Base-by-base conservation (phyloP, 2,329 filamentous ascomycete species). In the Microcyclospora pomicola region DNA sequence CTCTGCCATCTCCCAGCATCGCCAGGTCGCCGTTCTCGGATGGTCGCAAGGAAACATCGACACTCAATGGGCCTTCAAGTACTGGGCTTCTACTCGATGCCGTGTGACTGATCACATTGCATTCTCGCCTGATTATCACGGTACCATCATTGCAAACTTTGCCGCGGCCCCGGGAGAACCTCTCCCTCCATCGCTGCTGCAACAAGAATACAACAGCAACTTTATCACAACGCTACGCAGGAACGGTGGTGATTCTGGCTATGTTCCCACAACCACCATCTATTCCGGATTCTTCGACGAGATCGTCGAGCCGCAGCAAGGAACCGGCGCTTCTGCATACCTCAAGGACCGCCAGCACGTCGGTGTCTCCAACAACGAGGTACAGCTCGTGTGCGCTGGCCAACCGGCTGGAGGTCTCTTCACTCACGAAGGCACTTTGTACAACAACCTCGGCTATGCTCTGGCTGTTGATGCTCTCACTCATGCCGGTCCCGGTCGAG, bases 1-100 rank as follows among this genome's bases (percentile, higher is more conserved):
- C 41, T 53, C 58, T 19, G 58, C 52, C 27, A 53, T 69, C 42
- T 61, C 58, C 32, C 42, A 47, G 32, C 50, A 56, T 15, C 44
- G 50, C 13, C 59, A 65, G 14, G 55, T 69, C 6, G 56, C 59
- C 14, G 56, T 72, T 14, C 52, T 75, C 13, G 62, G 60, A 10
- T 75, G 67, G 68, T 73, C 68, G 0, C 71, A 76, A 52, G 72
- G 72, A 12, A 66, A 65, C 35, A 54, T 75, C 2, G 58, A 70
- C 41, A 59, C 65, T 0, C 72, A 76, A 49, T 75, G 72, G 73
- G 69, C 66, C 0, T 57, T 72, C 44, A 73, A 73, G 44, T 74
- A 72, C 58, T 75, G 67, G 67, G 69, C 69, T 0, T 69, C 64
- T 1, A 69, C 66, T 1, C 62, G 64, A 3, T 44, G 43, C 2